Base-by-base conservation (phyloP, 768 basidiomycete genomes). In the Rhodotorula paludigena region DNA sequence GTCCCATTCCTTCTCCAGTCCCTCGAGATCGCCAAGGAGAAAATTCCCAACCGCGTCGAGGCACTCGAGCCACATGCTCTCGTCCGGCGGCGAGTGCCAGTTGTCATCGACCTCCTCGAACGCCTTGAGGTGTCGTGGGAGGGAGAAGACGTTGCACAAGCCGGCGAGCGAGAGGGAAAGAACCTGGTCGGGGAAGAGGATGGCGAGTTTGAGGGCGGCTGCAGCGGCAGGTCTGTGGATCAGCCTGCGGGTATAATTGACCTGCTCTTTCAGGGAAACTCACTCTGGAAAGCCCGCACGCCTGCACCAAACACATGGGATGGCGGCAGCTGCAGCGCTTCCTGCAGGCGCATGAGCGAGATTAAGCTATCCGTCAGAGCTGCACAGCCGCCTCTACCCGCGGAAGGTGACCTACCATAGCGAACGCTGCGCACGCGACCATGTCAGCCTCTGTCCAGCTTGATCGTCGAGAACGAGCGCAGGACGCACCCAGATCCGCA, bases 141-240 rank as follows among this genome's bases (percentile, higher is more conserved):
- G 44, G n/a, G 44, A 28, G 35, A 60, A 68, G 33, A 64, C 49
- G 12, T 47, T 57, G 28, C 53, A 32, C 23, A 52, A 48, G 21
- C 67, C 67, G 57, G 51, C 67, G 57, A 68, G 58, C n/a, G 58
- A 56, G n/a, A 67, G 56, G 15, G 60, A 57, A 23, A 57, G 42
- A n/a, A 58, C 60, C 23, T 62, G 62, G 3, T n/a, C 9, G 7
- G 67, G 62, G 45, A 60, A 68, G 30, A 68, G 39, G 53, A 64
- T 41, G 30, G 52, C 30, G 39, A 60, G 38, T 23, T 68, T 64
- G 57, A 68, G 53, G 0, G 62, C 57, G 54, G 58, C 62, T 63
- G 55, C 15, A 3, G 3, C 20, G 42, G 8, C 2, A 18, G 3
- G 5, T 9, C 18, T 12, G 21, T 16, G 25, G 3, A n/a, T 36